These are phyloP conservation scores for Cinnamomum chago DNA, from an alignment of 164 flowering plant genomes.

Conservation along the genomic window DNA sequence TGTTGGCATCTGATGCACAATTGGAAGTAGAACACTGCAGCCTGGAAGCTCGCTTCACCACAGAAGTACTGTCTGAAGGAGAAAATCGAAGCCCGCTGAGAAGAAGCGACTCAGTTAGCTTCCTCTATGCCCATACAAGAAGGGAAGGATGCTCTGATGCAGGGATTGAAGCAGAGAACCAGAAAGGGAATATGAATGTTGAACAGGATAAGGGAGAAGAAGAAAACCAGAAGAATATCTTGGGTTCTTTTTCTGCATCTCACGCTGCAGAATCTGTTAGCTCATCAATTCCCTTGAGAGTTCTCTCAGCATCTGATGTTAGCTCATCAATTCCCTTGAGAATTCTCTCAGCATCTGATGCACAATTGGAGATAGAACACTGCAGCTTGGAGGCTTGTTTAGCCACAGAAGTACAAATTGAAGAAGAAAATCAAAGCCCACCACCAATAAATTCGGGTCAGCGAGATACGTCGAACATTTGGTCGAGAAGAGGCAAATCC, in stretches of 20 bases:
- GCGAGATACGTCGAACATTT: constrained; percentile 27
- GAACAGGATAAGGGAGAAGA: neutral
- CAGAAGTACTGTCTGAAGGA: constrained; percentile 3
- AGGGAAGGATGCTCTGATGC: constrained; percentile 10
- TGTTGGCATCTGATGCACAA: constrained; percentile 11
- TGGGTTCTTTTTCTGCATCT: constrained; percentile 4
- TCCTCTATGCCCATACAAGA: constrained; percentile 34
- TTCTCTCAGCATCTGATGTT: neutral
- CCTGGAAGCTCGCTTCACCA: constrained; percentile 8
- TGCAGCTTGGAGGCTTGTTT: constrained; percentile 12
- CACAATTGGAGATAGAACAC: constrained; percentile 15
- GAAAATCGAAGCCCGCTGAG: constrained; percentile 14
- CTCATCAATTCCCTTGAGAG: constrained; percentile 17
- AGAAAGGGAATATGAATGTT: constrained; percentile 10
- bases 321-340: no score
- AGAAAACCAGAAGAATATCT: neutral
- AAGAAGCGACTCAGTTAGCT: constrained; percentile 31
- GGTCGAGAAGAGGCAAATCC: constrained; percentile 64
- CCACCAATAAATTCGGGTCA: constrained; percentile 16
- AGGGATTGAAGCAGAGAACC: neutral
- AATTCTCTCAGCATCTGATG: constrained; percentile 8
- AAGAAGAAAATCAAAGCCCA: constrained; percentile 22
- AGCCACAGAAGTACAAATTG: constrained; percentile 11
- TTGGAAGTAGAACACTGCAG: constrained; percentile 17
- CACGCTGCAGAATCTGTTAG: constrained; percentile 18